Evolutionary conservation across 208 protist species (phyloP), one percentile per base, ranked within the genome.

Genomic region (Borovskyia barvae): DNA sequence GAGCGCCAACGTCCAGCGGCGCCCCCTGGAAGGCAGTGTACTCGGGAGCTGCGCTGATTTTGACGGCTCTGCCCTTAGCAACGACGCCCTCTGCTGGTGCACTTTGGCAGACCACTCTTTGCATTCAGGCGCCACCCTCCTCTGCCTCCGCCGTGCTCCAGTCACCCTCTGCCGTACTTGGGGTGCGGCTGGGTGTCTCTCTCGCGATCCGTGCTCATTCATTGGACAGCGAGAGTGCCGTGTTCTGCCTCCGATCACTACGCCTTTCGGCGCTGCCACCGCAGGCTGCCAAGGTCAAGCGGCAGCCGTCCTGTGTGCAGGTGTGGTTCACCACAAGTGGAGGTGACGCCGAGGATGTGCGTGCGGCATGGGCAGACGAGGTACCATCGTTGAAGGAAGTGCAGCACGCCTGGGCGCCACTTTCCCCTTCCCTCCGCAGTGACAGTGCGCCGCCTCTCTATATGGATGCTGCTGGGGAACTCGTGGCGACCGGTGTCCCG

Each of bases 241-340:
- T 77, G n/a, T 70, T 77, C 29, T 67, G 42, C 30, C 58, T 77
- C 5, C 63, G 52, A 22, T 66, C 71, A 25, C 29, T 70, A 45
- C 56, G 58, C 5, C 37, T 77, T 6, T 29, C 12, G 7, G 12
- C 26, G 19, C 52, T 17, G 37, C 14, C 25, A 8, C 37, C 32
- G 11, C 24, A 25, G 24, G 7, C 36, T 15, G 20, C 20, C 5
- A 33, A 8, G 12, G 32, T 17, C 12, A 35, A 33, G 11, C 25
- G 36, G 3, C 11, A 53, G 25, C 47, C 36, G 25, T 52, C 54
- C 14, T 45, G 61, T 35, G 62, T 64, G 33, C 61, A 57, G 45
- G 17, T 76, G n/a, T 76, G 70, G 70, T 76, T 76, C 39, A 54
- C 48, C 32, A 59, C 58, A 12, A 66, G 70, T 29, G 55, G 55